These are phyloP conservation scores for Albizia julibrissin DNA, from an alignment of 306 rosid species.

Conservation along the genomic window DNA sequence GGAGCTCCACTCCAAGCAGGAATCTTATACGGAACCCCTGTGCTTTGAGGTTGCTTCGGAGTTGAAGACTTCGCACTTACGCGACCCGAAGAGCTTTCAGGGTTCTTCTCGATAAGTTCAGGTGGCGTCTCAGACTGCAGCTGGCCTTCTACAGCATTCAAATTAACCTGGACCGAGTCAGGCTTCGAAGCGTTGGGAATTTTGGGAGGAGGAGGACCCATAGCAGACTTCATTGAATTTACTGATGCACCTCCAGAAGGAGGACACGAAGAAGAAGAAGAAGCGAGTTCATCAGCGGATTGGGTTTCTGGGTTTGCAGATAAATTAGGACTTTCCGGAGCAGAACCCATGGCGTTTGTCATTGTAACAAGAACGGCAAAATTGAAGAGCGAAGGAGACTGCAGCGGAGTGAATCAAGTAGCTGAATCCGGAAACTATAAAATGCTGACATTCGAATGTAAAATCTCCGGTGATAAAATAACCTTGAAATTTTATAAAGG, in stretches of 20 bases:
- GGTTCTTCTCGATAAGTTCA: slow-evolving; percentile 29
- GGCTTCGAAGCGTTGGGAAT: slow-evolving; percentile 23
- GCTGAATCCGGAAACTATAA: background rate
- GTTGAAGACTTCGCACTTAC: slow-evolving; percentile 26
- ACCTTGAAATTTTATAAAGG: too few species aligned
- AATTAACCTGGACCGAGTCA: slow-evolving; percentile 18
- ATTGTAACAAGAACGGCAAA: slow-evolving; percentile 26
- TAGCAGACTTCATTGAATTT: slow-evolving; percentile 13
- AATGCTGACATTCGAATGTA: too few species aligned
- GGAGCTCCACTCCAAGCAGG: slow-evolving; percentile 88
- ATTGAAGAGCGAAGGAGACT: background rate
- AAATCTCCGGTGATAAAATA: too few species aligned
- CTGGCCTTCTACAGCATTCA: slow-evolving; percentile 15
- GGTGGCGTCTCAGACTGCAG: slow-evolving; percentile 4
- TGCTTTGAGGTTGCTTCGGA: slow-evolving; percentile 38
- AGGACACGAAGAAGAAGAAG: slow-evolving; percentile 32
- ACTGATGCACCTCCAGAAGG: slow-evolving; percentile 3
- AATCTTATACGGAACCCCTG: slow-evolving; percentile 64
- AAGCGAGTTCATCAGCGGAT: slow-evolving; percentile 17
- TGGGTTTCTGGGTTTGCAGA: slow-evolving; percentile 26
- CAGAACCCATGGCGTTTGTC: slow-evolving; percentile 69
- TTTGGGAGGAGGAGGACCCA: slow-evolving; percentile 52
- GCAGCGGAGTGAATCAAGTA: background rate
- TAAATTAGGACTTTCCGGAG: slow-evolving; percentile 52
- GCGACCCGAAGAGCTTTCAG: background rate